Base-by-base conservation (phyloP, 2,329 filamentous ascomycete genomes). In the Tympanopsis confertula region DNA sequence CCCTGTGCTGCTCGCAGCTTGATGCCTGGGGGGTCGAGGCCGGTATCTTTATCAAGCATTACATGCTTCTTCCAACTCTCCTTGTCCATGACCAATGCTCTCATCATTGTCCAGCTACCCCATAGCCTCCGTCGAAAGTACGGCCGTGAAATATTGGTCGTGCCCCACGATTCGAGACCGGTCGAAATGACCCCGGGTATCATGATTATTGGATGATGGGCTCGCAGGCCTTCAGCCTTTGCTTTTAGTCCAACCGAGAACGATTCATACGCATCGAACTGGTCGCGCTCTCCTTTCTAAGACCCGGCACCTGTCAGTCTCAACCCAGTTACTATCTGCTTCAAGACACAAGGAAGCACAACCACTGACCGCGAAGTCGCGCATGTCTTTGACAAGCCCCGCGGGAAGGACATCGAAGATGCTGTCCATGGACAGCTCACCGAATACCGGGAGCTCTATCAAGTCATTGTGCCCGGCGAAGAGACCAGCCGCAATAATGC, bases 91-190 rank as follows among this genome's bases (percentile, higher is more conserved):
- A 98, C 86, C 45, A 98, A 62, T 0, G 91, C 89, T 36, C 82
- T 74, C 87, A 98, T 95, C 91, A 98, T 98, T 45, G 77, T 94
- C 91, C 93, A 98, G 48, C 86, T 94, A 4, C 91, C 91, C 91
- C 91, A 98, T 36, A 98, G 63, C 38, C 91, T 71, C 62, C 93
- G 94, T 44, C 91, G 72, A 58, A 98, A 98, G 60, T 96, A 98
- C 41, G 82, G 83, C 24, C 86, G 74, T 5, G 88, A 94, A 30
- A 71, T 66, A 52, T 88, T 84, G 37, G 83, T 78, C 0, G 91
- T 96, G 3, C 89, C 86, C 91, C 91, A 98, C 35, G 86, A 94
- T 60, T 98, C 91, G 18, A 98, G 71, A 1, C 91, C 91, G 0
- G 91, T 96, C 0, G 91, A 96, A 47, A 98, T 98, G 41, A 98